These are phyloP conservation scores for Nemania bipapillata DNA, from an alignment of 2,329 filamentous ascomycete species.

Conservation along the genomic window DNA sequence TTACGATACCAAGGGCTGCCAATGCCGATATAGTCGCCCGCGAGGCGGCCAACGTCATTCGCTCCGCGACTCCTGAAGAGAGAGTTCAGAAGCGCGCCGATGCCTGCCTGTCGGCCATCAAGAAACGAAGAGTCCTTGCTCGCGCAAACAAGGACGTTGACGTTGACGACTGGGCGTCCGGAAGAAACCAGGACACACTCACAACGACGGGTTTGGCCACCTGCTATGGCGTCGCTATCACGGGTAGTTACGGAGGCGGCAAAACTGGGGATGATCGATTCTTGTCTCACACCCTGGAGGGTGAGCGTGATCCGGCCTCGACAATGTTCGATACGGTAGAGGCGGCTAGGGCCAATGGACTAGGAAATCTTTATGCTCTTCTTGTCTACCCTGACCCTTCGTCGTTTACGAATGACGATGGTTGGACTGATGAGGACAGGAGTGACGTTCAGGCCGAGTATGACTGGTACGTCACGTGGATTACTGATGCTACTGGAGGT, in stretches of 20 bases:
- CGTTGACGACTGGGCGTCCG: background rate
- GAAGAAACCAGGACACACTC: constrained; percentile 6
- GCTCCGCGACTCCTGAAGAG: background rate
- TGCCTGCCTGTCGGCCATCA: background rate
- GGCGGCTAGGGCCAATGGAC: background rate
- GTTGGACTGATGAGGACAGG: constrained; percentile 17
- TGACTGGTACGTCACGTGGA: constrained; percentile 19
- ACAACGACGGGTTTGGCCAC: constrained; percentile 19
- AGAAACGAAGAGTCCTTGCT: background rate
- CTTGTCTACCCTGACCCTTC: constrained; percentile 11
- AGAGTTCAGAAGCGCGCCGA: constrained; percentile 12
- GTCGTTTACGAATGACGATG: constrained; percentile 2
- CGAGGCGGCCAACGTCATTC: constrained; percentile 1
- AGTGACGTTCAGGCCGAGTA: constrained; percentile 1
- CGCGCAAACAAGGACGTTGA: background rate
- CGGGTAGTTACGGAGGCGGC: constrained; percentile 15
- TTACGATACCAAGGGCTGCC: background rate
- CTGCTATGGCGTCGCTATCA: constrained; percentile 27
- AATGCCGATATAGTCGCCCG: background rate
- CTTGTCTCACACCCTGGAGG: constrained; percentile 15
- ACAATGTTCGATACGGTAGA: constrained; percentile 12
- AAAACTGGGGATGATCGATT: constrained; percentile 6
- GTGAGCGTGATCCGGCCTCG: background rate
- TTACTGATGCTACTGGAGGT: constrained; percentile 10
- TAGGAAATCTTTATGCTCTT: constrained; percentile 9